Evolutionary conservation across 176 grass and related monocot genomes (phyloP).

Genomic region (Bothriochloa decipiens): DNA sequence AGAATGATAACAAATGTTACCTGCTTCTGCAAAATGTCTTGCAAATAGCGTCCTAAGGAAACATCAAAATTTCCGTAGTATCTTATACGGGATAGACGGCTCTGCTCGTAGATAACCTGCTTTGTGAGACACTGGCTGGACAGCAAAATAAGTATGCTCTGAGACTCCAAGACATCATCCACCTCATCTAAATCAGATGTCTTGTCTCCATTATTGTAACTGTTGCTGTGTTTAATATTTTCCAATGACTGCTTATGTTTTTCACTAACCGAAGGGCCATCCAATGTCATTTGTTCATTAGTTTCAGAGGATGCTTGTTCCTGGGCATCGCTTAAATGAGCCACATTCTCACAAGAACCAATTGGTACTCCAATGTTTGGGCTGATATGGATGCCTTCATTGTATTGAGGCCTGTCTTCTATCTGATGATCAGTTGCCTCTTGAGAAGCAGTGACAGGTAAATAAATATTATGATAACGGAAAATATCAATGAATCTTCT

Average conservation of each 20-base stretch:
- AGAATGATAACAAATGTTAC: slow-evolving; percentile 44
- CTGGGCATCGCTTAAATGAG: slow-evolving; percentile 18
- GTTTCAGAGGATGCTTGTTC: slow-evolving; percentile 34
- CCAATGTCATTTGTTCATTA: slow-evolving; percentile 14
- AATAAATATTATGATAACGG: slow-evolving; percentile 46
- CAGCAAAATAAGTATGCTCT: slow-evolving; percentile 81
- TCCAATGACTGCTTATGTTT: slow-evolving; percentile 14
- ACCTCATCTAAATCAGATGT: slow-evolving; percentile 39
- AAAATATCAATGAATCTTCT: slow-evolving; percentile 44
- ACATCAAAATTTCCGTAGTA: slow-evolving; percentile 87
- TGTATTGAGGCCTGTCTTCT: slow-evolving; percentile 38
- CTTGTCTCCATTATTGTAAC: slow-evolving; percentile 41
- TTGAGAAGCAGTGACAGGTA: slow-evolving; percentile 57
- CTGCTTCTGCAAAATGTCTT: slow-evolving; percentile 81
- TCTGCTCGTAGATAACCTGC: slow-evolving; percentile 76
- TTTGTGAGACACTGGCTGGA: slow-evolving; percentile 82
- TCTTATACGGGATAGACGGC: slow-evolving; percentile 78
- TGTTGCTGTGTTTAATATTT: slow-evolving; percentile 21
- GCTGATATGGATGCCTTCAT: slow-evolving; percentile 19
- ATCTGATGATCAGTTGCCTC: slow-evolving; percentile 47
- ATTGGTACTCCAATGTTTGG: neutral
- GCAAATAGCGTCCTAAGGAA: slow-evolving; percentile 83
- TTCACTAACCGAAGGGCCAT: neutral
- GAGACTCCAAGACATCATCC: slow-evolving; percentile 53
- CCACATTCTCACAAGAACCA: slow-evolving; percentile 38